These are phyloP conservation scores for Solanum hybrid DNA, from an alignment of 305 asterid species.

Conservation along the genomic window DNA sequence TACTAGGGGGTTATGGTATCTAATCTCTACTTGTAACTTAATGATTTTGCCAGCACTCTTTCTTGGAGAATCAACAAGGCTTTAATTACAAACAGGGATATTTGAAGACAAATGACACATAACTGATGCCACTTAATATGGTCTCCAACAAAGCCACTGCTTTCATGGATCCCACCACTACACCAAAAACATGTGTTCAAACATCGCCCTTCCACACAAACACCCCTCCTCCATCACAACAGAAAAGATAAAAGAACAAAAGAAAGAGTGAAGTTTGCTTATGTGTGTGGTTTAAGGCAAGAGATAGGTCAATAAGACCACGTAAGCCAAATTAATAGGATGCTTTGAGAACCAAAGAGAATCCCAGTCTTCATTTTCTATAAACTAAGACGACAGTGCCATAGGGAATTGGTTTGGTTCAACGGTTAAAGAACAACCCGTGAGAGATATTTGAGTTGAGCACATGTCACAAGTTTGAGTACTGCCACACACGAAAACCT, in stretches of 20 bases:
- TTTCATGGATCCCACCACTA: slow-evolving; percentile 38
- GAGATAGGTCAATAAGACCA: neutral
- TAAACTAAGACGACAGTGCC: neutral
- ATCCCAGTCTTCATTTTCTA: neutral
- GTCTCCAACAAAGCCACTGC: slow-evolving; percentile 18
- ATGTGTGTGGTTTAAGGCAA: neutral
- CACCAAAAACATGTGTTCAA: slow-evolving; percentile 21
- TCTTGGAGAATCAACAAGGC: neutral
- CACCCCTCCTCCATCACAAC: neutral
- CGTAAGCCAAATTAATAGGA: neutral
- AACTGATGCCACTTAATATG: slow-evolving; percentile 28
- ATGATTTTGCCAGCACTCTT: neutral
- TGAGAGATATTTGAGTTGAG: neutral
- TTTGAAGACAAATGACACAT: slow-evolving; percentile 10
- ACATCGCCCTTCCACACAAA: slow-evolving; percentile 13
- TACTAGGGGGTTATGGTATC: neutral
- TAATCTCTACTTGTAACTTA: neutral
- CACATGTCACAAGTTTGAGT: neutral
- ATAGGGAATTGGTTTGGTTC: neutral
- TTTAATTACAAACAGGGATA: neutral
- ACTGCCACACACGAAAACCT: neutral
- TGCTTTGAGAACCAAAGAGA: neutral
- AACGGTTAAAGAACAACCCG: neutral
- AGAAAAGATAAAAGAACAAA: slow-evolving; percentile 8
- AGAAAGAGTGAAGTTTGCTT: neutral